Evolutionary conservation across 345 rosid genomes (phyloP).

Genomic region (Schrenkiella parvula): DNA sequence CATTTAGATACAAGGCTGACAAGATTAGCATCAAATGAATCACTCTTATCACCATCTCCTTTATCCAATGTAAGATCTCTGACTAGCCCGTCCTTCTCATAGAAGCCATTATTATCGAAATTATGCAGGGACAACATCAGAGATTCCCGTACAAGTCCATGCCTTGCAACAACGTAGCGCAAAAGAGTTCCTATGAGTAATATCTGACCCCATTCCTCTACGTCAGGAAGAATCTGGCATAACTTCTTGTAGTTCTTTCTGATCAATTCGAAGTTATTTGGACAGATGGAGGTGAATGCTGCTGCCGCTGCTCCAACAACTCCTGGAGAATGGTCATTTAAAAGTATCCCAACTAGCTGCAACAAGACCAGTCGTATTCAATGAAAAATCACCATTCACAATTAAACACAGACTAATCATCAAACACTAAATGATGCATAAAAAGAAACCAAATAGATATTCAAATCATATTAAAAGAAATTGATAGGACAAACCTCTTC

Average conservation of each 20-base stretch:
- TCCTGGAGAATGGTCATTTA: slow-evolving; percentile 80
- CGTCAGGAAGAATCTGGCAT: slow-evolving; percentile 92
- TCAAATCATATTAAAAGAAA: not conserved
- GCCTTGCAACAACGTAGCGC: slow-evolving; percentile 73
- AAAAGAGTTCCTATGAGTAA: slow-evolving; percentile 70
- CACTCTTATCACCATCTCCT: slow-evolving; percentile 29
- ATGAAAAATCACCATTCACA: not conserved
- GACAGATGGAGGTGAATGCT: slow-evolving; percentile 82
- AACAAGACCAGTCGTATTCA: slow-evolving; percentile 14
- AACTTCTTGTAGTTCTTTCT: slow-evolving; percentile 64
- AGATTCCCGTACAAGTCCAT: slow-evolving; percentile 88
- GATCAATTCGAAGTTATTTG: slow-evolving; percentile 70
- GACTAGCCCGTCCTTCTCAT: slow-evolving; percentile 43
- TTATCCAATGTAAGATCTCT: slow-evolving; percentile 34
- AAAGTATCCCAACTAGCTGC: slow-evolving; percentile 81
- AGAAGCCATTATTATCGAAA: slow-evolving; percentile 35
- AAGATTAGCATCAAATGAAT: slow-evolving; percentile 34
- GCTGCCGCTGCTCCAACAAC: slow-evolving; percentile 98
- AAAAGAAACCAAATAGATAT: not conserved
- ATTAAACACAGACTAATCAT: not conserved
- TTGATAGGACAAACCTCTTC: slow-evolving; percentile 61
- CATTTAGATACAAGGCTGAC: slow-evolving; percentile 50
- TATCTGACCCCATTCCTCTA: slow-evolving; percentile 99
- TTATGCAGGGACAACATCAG: slow-evolving; percentile 65
- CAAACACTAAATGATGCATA: not conserved